Percentiles rank a stretch among this genome's conserved stretches.
These are phyloP conservation scores for Anthoceros angustus DNA, from an alignment of 225 moss, liverwort and hornwort genomes.

Conservation along the genomic window DNA sequence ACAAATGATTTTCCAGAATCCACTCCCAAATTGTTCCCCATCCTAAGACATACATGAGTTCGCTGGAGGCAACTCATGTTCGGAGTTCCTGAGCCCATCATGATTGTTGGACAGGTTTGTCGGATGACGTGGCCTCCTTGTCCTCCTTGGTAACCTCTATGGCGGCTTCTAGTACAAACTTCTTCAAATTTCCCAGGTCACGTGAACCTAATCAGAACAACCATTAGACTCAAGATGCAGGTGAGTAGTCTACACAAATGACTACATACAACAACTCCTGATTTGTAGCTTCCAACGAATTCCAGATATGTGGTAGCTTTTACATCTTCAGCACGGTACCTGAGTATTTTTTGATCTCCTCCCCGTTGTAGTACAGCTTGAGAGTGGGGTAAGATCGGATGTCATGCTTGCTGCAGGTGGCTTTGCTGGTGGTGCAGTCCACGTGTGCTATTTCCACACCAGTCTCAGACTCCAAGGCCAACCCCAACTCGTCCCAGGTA, in stretches of 20 bases:
- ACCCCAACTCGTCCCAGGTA: conserved; percentile 69
- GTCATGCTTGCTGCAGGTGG: conserved; percentile 54
- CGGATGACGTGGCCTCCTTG: neutral
- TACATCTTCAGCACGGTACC: conserved; percentile 15
- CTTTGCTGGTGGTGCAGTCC: conserved; percentile 70
- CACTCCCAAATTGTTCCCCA: no score
- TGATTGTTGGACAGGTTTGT: neutral
- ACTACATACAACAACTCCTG: neutral
- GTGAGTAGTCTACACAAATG: neutral
- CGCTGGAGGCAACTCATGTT: no score
- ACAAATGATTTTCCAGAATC: no score
- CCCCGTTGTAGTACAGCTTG: conserved; percentile 71
- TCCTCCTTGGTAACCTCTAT: neutral
- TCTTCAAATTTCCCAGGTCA: neutral
- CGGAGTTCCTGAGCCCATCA: no score
- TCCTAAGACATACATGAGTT: no score
- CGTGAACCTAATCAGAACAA: neutral
- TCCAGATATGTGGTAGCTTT: no score
- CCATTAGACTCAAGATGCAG: neutral
- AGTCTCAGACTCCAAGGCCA: conserved; percentile 59
- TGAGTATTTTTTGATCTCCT: conserved; percentile 65
- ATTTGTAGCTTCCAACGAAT: no score
- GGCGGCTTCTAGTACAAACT: neutral
- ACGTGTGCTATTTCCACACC: conserved; percentile 69
- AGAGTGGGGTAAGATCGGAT: conserved; percentile 65